Percentiles rank a stretch among this genome's conserved stretches.
Evolutionary conservation across 1,284 basidiomycete genomes (phyloP).

Genomic region (Leccinum subrobustum): DNA sequence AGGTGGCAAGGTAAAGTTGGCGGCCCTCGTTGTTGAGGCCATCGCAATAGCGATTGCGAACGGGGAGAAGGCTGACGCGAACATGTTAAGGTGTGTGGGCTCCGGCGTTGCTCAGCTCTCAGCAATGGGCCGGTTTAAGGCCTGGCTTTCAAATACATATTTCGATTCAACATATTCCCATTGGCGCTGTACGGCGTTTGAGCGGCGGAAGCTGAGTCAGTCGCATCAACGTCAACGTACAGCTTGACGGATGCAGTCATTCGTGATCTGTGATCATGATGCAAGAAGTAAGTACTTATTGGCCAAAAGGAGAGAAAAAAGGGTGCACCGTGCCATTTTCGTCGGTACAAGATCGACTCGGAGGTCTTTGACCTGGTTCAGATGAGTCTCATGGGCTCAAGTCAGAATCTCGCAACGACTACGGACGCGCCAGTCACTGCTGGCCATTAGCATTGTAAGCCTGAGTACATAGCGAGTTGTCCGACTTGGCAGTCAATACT

Average conservation of each 20-base stretch:
- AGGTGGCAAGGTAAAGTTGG: slow-evolving; percentile 10
- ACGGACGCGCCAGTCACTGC: not conserved
- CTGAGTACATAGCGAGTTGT: not conserved
- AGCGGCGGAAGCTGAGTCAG: not conserved
- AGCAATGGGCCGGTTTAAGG: not conserved
- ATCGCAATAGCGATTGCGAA: not conserved
- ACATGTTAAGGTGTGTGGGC: not conserved
- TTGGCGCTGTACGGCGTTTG: not conserved
- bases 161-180: not conserved
- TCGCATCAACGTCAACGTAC: no score
- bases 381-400: not conserved
- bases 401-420: not conserved
- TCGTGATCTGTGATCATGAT: not conserved
- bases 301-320: not conserved
- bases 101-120: not conserved
- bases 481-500: not conserved
- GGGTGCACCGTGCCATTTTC: not conserved
- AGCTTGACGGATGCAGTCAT: no score
- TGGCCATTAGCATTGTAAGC: no score
- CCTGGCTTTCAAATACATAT: not conserved
- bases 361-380: not conserved
- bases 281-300: not conserved
- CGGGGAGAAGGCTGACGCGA: not conserved
- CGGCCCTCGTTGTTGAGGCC: not conserved
- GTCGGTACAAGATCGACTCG: not conserved